Evolutionary conservation across 331 rosid species (phyloP).

Genomic region (Malus hybrid): DNA sequence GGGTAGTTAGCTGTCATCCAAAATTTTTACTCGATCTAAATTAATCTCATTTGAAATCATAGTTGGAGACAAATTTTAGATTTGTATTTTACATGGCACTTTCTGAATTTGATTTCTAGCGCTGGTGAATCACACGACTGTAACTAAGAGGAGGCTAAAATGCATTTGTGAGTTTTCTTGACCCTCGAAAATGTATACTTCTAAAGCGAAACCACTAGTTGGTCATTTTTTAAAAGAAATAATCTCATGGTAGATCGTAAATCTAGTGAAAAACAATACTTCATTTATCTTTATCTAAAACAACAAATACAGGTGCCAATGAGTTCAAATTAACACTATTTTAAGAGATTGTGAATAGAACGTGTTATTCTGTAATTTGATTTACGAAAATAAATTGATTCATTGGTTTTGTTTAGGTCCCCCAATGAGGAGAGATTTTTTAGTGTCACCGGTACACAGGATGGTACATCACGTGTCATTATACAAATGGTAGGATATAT

Average conservation of each 20-base stretch:
- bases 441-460: too few relatives aligned
- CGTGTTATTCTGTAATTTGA: background rate
- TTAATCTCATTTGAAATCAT: background rate
- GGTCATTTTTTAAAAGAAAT: too few relatives aligned
- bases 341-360: background rate
- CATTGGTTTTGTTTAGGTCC: background rate
- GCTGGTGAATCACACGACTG: too few relatives aligned
- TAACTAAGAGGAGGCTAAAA: too few relatives aligned
- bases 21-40: background rate
- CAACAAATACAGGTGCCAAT: background rate
- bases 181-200: accelerated
- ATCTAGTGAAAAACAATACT: background rate
- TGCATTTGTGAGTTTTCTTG: too few relatives aligned
- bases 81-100: accelerated
- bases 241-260: too few relatives aligned
- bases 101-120: accelerated
- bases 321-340: too few relatives aligned
- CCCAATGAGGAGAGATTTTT: background rate
- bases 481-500: too few relatives aligned
- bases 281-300: background rate
- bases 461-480: too few relatives aligned
- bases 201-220: too few relatives aligned
- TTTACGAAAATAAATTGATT: background rate
- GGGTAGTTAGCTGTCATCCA: background rate
- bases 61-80: accelerated